phyloP scores from a whole-genome alignment of 2,329 filamentous ascomycete species.

The Fusarium penzigii region DNA sequence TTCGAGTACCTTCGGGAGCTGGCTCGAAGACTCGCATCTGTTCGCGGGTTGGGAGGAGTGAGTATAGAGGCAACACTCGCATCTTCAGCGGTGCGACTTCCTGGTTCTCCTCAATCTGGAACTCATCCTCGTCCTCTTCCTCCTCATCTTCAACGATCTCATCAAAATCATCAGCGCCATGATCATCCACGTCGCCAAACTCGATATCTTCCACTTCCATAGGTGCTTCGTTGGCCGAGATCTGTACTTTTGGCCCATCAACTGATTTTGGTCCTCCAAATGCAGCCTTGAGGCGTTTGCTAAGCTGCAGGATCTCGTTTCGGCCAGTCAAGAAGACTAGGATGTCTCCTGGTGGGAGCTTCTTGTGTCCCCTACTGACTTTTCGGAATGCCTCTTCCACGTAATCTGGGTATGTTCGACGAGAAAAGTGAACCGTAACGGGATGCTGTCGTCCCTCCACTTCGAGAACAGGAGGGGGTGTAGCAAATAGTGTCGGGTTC shows the following conservation, averaged over 20 bases:
- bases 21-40: slow-evolving; percentile 89
- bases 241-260: slow-evolving; percentile 67
- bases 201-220: slow-evolving; percentile 87
- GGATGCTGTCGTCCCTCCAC: slow-evolving; percentile 90
- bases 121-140: slow-evolving; percentile 63
- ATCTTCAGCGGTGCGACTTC: slow-evolving; percentile 67
- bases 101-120: slow-evolving; percentile 66
- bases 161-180: slow-evolving; percentile 60
- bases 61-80: slow-evolving; percentile 92
- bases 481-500: slow-evolving; percentile 77
- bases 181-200: slow-evolving; percentile 69
- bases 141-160: slow-evolving; percentile 60
- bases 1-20: slow-evolving; percentile 76
- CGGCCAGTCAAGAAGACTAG: slow-evolving; percentile 94
- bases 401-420: slow-evolving; percentile 82
- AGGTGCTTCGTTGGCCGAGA: slow-evolving; percentile 75
- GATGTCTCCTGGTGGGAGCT: slow-evolving; percentile 87
- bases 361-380: slow-evolving; percentile 82
- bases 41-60: slow-evolving; percentile 84
- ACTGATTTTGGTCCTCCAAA: slow-evolving; percentile 59
- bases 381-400: slow-evolving; percentile 89
- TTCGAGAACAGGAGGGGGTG: slow-evolving; percentile 79
- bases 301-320: slow-evolving; percentile 84
- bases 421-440: slow-evolving; percentile 86
- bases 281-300: slow-evolving; percentile 72